Evolutionary conservation across 352 stramenopile species (phyloP), one percentile per base, ranked within the genome.

Genomic region (Phytophthora crassamura): DNA sequence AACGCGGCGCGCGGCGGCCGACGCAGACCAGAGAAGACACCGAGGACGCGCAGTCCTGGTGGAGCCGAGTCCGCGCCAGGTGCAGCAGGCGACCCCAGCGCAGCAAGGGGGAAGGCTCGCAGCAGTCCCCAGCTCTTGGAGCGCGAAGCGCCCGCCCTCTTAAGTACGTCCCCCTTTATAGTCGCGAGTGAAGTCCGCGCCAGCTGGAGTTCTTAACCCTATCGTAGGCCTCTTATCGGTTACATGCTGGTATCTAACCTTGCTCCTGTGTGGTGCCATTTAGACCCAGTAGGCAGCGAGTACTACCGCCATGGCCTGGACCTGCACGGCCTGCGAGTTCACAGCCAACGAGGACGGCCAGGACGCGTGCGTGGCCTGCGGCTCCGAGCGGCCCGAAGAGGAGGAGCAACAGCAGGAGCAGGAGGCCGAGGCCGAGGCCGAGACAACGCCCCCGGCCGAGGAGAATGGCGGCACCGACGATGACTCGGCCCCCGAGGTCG

Each of bases 281-380:
- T 61, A 25, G 28, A 32, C 28, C 25, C 25, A 28, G 25, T 40
- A 51, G 25, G 5, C 35, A 58, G 47, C 30, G 35, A 60, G 51
- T 18, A 59, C 6, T 28, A 11, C 32, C 16, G 33, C 47, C n/a
- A 91, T 91, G 83, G 41, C 77, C 69, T 90, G 83, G 81, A 74
- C 67, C 25, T 91, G 83, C 54, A 67, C 74, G 28, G 79, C 70
- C 28, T 91, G 83, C 61, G 75, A 88, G 60, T 91, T 88, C 66
- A 53, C 77, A 28, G 71, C 77, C 42, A 89, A 91, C 48, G 79
- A 89, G 48, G 79, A 91, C 34, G 67, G 67, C 43, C 69, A 80
- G n/a, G 74, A 84, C 6, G 63, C 71, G 8, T 91, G 83, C 58
- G 70, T 88, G 39, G 83, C 83, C 18, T 91, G 83, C 69, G 78